Conservation (phyloP, 2,329 filamentous ascomycete species). For the Didymella arachidicola region DNA sequence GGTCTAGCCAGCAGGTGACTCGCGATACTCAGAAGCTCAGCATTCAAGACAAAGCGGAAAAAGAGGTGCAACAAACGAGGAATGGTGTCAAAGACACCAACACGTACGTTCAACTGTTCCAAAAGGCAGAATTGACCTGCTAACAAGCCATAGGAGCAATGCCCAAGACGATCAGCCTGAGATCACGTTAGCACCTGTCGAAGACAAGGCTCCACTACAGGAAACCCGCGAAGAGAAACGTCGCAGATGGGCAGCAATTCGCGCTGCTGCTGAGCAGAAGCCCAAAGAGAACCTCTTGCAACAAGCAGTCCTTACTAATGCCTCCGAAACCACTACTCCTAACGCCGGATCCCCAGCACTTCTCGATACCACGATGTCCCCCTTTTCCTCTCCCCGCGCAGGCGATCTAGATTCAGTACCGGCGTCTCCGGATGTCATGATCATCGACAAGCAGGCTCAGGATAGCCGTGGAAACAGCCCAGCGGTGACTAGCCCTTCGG, state of each 20-base stretch:
- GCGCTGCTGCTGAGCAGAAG: conserved; percentile 49
- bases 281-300: conserved; percentile 71
- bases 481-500: conserved; percentile 76
- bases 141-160: conserved; percentile 28
- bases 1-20: conserved; percentile 11
- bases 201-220: conserved; percentile 39
- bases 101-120: not conserved
- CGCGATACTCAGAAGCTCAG: conserved; percentile 18
- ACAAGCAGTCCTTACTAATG: conserved; percentile 72
- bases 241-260: conserved; percentile 45
- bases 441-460: conserved; percentile 52
- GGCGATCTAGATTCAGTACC: conserved; percentile 50
- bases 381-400: conserved; percentile 49
- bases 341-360: conserved; percentile 54
- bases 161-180: conserved; percentile 30
- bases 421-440: conserved; percentile 51
- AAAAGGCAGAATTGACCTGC: not conserved
- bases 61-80: not conserved
- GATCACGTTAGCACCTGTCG: conserved; percentile 25
- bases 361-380: conserved; percentile 46
- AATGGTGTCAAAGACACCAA: not conserved
- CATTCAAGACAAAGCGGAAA: conserved; percentile 7
- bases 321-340: conserved; percentile 64
- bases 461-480: conserved; percentile 45
- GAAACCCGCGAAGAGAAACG: conserved; percentile 47